Conservation (phyloP, 1,284 basidiomycete species). For the Pseudozyma thailandica region DNA sequence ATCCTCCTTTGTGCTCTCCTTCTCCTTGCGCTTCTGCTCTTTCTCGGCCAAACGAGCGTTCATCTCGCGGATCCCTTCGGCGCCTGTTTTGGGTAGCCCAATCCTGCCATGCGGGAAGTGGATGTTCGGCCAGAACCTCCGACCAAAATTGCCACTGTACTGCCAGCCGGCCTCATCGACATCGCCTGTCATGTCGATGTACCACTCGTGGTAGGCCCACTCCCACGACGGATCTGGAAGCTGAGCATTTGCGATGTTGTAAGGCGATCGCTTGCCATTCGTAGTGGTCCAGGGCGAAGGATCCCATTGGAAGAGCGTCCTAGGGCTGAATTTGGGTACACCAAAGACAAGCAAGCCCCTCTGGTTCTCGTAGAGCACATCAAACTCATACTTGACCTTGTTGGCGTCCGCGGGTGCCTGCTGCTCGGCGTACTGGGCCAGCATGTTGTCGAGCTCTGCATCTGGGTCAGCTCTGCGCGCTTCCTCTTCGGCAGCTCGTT, state of each 20-base stretch:
- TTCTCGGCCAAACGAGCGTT: conserved; percentile 38
- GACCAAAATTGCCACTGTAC: conserved; percentile 63
- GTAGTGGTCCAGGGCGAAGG: conserved; percentile 63
- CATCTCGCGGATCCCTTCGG: conserved; percentile 48
- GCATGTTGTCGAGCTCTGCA: conserved; percentile 51
- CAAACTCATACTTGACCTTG: conserved; percentile 59
- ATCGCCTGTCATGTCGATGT: conserved; percentile 67
- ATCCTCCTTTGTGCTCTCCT: conserved; percentile 55
- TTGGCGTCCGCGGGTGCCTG: conserved; percentile 46
- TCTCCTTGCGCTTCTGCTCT: conserved; percentile 35
- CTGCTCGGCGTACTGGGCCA: conserved; percentile 49
- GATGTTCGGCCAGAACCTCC: conserved; percentile 45
- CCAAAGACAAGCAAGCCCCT: conserved; percentile 64
- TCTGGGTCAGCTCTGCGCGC: conserved; percentile 32
- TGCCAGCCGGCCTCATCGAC: conserved; percentile 67
- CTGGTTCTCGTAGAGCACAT: conserved; percentile 67
- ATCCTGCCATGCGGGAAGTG: conserved; percentile 44
- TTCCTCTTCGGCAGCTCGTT: conserved; percentile 25
- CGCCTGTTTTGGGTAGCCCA: conserved; percentile 46
- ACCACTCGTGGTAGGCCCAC: conserved; percentile 66
- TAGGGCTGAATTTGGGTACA: conserved; percentile 63
- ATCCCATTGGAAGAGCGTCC: conserved; percentile 63
- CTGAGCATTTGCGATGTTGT: conserved; percentile 65
- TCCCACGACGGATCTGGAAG: conserved; percentile 66
- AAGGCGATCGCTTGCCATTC: conserved; percentile 52